phyloP scores from a whole-genome alignment of 345 rosid species.

The Dipteronia dyeriana region DNA sequence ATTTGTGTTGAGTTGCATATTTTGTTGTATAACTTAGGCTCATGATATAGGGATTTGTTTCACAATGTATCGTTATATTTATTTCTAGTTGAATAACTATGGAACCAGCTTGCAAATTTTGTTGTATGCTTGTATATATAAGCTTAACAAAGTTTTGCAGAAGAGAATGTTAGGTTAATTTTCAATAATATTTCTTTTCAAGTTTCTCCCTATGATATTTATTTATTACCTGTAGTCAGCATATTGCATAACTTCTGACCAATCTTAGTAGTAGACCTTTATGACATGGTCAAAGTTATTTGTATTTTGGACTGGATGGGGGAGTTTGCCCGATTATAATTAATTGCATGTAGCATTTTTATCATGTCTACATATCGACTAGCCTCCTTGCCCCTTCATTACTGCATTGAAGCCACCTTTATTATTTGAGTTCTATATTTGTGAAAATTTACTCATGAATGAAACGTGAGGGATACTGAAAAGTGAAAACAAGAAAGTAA shows the following conservation, averaged over 20 bases:
- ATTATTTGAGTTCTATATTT: constrained; percentile 10
- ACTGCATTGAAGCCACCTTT: background rate
- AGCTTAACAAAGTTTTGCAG: background rate
- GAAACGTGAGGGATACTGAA: background rate
- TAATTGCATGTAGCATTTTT: background rate
- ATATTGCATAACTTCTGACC: background rate
- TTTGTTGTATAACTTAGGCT: background rate
- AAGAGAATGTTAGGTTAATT: background rate
- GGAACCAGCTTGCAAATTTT: background rate
- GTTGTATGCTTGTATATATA: background rate
- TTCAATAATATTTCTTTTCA: background rate
- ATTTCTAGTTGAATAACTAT: background rate
- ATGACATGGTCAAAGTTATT: background rate
- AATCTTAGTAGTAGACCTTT: background rate
- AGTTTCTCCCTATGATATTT: background rate
- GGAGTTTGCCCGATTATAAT: background rate
- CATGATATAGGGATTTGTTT: background rate
- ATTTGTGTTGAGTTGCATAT: background rate
- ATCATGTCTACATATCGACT: background rate
- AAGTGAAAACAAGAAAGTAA: background rate
- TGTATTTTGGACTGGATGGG: background rate
- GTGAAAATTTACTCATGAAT: background rate
- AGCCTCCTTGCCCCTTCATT: background rate
- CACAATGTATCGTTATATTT: background rate
- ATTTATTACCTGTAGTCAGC: background rate